Evolutionary conservation across 1,139 yeast species (phyloP).

Genomic region (Arxiozyma bovina): DNA sequence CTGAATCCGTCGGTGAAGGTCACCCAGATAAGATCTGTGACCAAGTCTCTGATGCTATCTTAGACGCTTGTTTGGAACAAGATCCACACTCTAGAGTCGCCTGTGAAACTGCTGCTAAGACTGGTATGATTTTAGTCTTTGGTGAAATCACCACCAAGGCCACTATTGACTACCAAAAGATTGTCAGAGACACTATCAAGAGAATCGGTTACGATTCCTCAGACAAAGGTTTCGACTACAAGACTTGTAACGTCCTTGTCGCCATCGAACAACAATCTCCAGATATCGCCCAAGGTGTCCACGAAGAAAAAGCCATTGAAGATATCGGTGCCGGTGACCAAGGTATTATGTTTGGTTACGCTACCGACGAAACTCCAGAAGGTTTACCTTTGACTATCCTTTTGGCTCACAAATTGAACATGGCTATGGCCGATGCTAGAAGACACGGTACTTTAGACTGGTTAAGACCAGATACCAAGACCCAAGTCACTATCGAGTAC

Average conservation of each 20-base stretch:
- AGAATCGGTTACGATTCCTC: conserved; percentile 96
- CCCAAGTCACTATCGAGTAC: conserved; percentile 98
- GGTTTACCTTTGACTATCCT: conserved; percentile 90
- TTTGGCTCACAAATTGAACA: conserved; percentile 91
- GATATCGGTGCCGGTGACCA: conserved; percentile 99
- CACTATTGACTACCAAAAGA: conserved; percentile 87
- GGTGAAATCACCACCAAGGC: conserved; percentile 99
- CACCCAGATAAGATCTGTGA: conserved; percentile 99
- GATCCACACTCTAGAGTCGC: conserved; percentile 99
- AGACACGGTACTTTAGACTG: conserved; percentile 89
- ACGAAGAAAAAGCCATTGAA: conserved; percentile 92
- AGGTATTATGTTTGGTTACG: conserved; percentile 99
- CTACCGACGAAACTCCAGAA: conserved; percentile 98
- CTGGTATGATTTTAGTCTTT: conserved; percentile 98
- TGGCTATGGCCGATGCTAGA: conserved; percentile 95
- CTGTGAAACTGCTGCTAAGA: conserved; percentile 97
- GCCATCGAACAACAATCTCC: conserved; percentile 99
- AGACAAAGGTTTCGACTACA: conserved; percentile 96
- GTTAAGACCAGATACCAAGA: conserved; percentile 99
- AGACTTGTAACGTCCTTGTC: conserved; percentile 96
- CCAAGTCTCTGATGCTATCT: conserved; percentile 96
- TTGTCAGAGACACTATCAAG: conserved; percentile 96
- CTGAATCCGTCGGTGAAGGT: conserved; percentile 98
- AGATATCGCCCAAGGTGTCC: conserved; percentile 98
- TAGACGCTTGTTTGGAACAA: conserved; percentile 91